Conservation (phyloP, 192 early-diverging fungal species). For the Rhizoclosmatium globosum region DNA sequence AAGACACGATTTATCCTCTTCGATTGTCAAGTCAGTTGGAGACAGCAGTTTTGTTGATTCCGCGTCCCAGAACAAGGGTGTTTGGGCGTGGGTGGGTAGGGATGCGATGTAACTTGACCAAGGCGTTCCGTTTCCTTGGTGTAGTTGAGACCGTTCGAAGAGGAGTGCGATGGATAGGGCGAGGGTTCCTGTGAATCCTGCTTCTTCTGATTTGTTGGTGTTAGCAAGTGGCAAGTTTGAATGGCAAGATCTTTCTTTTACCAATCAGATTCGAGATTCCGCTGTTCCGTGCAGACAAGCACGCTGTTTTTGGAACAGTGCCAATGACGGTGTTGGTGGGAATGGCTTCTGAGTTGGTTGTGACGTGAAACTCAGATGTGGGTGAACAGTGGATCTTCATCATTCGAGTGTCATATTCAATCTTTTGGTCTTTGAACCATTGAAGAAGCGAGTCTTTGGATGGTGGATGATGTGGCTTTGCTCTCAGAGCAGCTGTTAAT, state of each 20-base stretch:
- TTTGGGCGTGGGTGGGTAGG: constrained; percentile 68
- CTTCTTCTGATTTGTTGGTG: no score
- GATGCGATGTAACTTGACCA: constrained; percentile 83
- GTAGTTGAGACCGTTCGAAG: constrained; percentile 70
- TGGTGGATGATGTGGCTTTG: no score
- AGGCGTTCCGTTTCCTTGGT: constrained; percentile 48
- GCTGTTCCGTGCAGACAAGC: constrained; percentile 75
- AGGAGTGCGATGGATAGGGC: constrained; percentile 77
- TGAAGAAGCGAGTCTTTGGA: not conserved
- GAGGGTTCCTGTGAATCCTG: constrained; percentile 69
- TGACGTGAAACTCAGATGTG: not conserved
- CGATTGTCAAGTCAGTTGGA: constrained; percentile 74
- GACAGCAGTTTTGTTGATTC: constrained; percentile 64
- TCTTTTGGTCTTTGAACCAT: constrained; percentile 21
- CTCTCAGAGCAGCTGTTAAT: no score
- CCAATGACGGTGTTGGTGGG: constrained; percentile 1
- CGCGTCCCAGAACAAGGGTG: constrained; percentile 77
- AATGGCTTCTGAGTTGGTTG: no score
- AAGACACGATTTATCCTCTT: constrained; percentile 63
- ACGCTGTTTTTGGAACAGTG: constrained; percentile 78
- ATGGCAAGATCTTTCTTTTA: no score
- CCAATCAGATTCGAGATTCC: constrained; percentile 79
- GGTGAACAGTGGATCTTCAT: not conserved
- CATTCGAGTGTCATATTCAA: not conserved
- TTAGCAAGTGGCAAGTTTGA: no score